These are phyloP conservation scores for Phytopythium montanum DNA, from an alignment of 352 stramenopile genomes.

Conservation along the genomic window DNA sequence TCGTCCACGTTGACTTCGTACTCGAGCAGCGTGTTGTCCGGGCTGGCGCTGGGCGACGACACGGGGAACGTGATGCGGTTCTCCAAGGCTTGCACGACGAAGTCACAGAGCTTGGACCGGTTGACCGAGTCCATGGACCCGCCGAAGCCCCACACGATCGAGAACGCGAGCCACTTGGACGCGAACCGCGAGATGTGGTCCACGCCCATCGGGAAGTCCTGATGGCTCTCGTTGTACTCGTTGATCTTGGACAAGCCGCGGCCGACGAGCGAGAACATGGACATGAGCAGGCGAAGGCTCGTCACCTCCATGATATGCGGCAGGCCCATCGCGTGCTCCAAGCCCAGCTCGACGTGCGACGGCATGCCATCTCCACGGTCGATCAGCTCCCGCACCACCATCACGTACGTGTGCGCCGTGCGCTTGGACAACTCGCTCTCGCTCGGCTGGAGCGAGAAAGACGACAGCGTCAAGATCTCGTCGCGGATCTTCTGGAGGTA, in stretches of 20 bases:
- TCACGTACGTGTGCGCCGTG: constrained; percentile 64
- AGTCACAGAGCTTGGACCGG: constrained; percentile 90
- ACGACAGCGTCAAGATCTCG: constrained; percentile 54
- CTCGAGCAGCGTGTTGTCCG: constrained; percentile 90
- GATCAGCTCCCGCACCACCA: constrained; percentile 56
- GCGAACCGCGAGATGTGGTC: constrained; percentile 97
- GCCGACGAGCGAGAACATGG: constrained; percentile 95
- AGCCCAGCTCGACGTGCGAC: constrained; percentile 89
- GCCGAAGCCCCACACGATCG: constrained; percentile 98
- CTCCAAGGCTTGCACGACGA: constrained; percentile 85
- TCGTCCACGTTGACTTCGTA: constrained; percentile 97
- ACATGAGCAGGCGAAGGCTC: constrained; percentile 93
- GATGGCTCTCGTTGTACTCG: constrained; percentile 99
- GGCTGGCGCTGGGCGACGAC: constrained; percentile 35
- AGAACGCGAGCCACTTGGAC: constrained; percentile 97
- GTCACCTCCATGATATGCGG: constrained; percentile 97
- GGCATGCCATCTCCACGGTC: constrained; percentile 40
- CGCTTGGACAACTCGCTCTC: constrained; percentile 65
- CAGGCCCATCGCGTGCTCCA: constrained; percentile 91
- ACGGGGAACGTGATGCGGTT: constrained; percentile 88
- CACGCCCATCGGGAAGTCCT: constrained; percentile 96
- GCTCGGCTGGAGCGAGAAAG: constrained; percentile 63
- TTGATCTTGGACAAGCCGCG: constrained; percentile 93
- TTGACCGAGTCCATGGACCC: constrained; percentile 94
- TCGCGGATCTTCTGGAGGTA: constrained; percentile 73